Evolutionary conservation across 192 early-diverging fungal species (phyloP).

Genomic region (Umbelopsis sp.): DNA sequence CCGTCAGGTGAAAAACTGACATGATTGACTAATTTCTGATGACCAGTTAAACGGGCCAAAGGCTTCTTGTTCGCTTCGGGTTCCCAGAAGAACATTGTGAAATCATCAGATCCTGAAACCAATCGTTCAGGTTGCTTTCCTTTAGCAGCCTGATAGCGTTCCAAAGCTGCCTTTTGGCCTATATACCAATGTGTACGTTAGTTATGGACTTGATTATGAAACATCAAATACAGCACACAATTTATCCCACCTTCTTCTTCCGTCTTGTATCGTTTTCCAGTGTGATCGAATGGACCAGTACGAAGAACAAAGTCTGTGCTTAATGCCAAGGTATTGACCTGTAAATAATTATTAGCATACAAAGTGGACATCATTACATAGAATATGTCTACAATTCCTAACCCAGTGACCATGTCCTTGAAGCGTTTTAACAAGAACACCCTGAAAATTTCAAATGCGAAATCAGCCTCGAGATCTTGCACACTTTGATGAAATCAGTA

Average conservation of each 20-base stretch:
- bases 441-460: conserved; percentile 46
- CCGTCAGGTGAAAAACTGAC: conserved; percentile 94
- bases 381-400: no score
- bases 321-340: conserved; percentile 80
- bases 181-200: neutral
- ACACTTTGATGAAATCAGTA: neutral
- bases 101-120: conserved; percentile 95
- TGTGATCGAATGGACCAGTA: conserved; percentile 91
- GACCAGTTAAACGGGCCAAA: conserved; percentile 79
- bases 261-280: conserved; percentile 56
- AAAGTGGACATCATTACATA: no score
- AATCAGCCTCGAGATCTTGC: neutral
- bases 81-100: conserved; percentile 97
- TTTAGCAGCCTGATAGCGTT: conserved; percentile 75
- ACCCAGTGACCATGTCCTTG: conserved; percentile 98
- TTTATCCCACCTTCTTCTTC: conserved; percentile 58
- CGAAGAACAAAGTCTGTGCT: conserved; percentile 90
- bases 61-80: conserved; percentile 80
- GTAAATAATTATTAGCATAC: no score
- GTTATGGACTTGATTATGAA: no score
- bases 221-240: no score
- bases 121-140: conserved; percentile 75
- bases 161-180: conserved; percentile 71
- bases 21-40: conserved; percentile 96
- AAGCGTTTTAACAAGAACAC: conserved; percentile 81